phyloP scores from a whole-genome alignment of 345 rosid genomes.

The Sisymbrium irio region DNA sequence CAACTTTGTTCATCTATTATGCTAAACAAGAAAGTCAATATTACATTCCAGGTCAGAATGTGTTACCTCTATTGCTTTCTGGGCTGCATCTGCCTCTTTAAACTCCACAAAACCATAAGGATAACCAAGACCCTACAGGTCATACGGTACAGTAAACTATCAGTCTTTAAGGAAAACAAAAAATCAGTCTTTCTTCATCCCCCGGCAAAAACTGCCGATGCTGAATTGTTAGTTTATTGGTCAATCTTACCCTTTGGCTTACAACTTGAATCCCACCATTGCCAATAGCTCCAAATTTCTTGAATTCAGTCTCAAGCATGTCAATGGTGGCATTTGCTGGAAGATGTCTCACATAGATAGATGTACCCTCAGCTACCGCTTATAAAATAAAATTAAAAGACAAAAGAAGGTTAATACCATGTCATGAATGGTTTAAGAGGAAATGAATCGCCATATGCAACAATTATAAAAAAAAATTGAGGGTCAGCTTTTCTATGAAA shows the following conservation, averaged over 20 bases:
- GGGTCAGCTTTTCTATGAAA: neutral
- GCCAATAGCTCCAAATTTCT: constrained; percentile 73
- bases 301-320: constrained; percentile 71
- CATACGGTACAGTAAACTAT: neutral
- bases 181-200: neutral
- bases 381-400: neutral
- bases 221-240: neutral
- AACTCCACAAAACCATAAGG: constrained; percentile 93
- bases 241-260: constrained; percentile 13
- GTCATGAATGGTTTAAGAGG: constrained; percentile 10
- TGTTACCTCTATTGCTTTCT: constrained; percentile 81
- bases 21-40: neutral
- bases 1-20: neutral
- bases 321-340: constrained; percentile 57
- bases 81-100: constrained; percentile 66
- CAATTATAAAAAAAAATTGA: neutral
- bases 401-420: neutral
- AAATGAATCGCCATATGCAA: neutral
- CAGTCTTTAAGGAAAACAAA: neutral
- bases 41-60: neutral
- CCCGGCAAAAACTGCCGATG: neutral
- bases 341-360: constrained; percentile 77
- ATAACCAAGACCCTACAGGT: constrained; percentile 49
- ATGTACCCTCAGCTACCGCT: constrained; percentile 61
- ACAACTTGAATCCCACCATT: constrained; percentile 47